These are phyloP conservation scores for Quercus ilex DNA, from an alignment of 306 rosid species.

Conservation along the genomic window DNA sequence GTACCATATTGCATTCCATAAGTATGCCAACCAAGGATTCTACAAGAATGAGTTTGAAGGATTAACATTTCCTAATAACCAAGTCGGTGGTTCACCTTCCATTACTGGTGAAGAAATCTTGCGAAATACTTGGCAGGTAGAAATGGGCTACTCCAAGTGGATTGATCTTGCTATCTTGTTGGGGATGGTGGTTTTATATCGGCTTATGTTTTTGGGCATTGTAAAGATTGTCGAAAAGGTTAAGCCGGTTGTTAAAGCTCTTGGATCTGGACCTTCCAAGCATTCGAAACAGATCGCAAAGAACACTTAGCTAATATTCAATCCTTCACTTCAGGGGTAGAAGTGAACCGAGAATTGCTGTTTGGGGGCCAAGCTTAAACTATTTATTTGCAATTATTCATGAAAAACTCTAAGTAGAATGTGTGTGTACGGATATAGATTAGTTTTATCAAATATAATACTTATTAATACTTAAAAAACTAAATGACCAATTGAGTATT, in stretches of 20 bases:
- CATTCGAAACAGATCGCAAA: neutral
- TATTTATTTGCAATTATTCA: too few species aligned
- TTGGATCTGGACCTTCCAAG: neutral
- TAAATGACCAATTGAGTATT: too few species aligned
- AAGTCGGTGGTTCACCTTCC: slow-evolving; percentile 12
- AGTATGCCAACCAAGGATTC: slow-evolving; percentile 60
- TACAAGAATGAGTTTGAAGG: slow-evolving; percentile 67
- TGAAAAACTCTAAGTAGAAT: too few species aligned
- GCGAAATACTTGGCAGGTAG: slow-evolving; percentile 43
- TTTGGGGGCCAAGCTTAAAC: too few species aligned
- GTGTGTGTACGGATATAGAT: too few species aligned
- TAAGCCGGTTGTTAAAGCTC: slow-evolving; percentile 30
- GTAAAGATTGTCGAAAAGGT: slow-evolving; percentile 39
- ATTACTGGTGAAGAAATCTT: slow-evolving; percentile 44
- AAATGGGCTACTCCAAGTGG: slow-evolving; percentile 58
- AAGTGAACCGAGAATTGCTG: too few species aligned
- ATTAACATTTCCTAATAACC: slow-evolving; percentile 33
- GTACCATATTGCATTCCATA: slow-evolving; percentile 58
- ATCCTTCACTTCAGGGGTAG: neutral
- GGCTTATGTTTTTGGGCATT: slow-evolving; percentile 43
- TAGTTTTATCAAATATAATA: too few species aligned
- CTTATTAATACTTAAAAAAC: too few species aligned
- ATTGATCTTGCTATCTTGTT: slow-evolving; percentile 50
- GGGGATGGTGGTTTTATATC: slow-evolving; percentile 46
- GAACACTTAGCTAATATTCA: neutral